Evolutionary conservation across 495 filamentous ascomycete species (phyloP).

Genomic region (Hypoxylon fuscum): DNA sequence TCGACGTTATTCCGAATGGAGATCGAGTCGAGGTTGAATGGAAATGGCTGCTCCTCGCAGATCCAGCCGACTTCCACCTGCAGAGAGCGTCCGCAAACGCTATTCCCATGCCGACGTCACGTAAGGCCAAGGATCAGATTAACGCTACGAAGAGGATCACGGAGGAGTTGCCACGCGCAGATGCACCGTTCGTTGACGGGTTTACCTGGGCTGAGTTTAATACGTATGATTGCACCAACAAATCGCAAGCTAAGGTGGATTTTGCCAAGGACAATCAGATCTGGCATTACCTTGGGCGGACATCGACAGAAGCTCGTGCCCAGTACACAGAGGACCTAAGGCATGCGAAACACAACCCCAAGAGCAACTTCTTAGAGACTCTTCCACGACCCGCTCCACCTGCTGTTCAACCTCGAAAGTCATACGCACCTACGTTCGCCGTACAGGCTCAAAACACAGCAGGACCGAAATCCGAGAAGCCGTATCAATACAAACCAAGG

Average conservation of each 20-base stretch:
- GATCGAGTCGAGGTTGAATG: constrained; percentile 77
- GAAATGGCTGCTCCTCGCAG: constrained; percentile 76
- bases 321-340: constrained; percentile 87
- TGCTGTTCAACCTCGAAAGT: constrained; percentile 40
- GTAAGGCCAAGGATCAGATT: constrained; percentile 63
- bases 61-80: constrained; percentile 69
- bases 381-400: constrained; percentile 60
- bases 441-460: constrained; percentile 37
- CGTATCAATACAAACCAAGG: constrained; percentile 66
- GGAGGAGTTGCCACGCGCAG: constrained; percentile 70
- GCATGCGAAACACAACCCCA: constrained; percentile 61
- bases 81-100: constrained; percentile 69
- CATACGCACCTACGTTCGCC: constrained; percentile 46
- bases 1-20: constrained; percentile 88
- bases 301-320: constrained; percentile 89
- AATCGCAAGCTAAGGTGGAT: constrained; percentile 66
- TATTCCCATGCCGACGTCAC: constrained; percentile 63
- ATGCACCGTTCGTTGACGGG: constrained; percentile 73
- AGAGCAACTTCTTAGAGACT: constrained; percentile 70
- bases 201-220: constrained; percentile 87
- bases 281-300: constrained; percentile 89
- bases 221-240: constrained; percentile 55
- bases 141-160: constrained; percentile 63
- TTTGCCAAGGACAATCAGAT: constrained; percentile 73
- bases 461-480: constrained; percentile 49